These are phyloP conservation scores for Sporobolomyces roseus DNA, from an alignment of 768 basidiomycete species.

Conservation along the genomic window DNA sequence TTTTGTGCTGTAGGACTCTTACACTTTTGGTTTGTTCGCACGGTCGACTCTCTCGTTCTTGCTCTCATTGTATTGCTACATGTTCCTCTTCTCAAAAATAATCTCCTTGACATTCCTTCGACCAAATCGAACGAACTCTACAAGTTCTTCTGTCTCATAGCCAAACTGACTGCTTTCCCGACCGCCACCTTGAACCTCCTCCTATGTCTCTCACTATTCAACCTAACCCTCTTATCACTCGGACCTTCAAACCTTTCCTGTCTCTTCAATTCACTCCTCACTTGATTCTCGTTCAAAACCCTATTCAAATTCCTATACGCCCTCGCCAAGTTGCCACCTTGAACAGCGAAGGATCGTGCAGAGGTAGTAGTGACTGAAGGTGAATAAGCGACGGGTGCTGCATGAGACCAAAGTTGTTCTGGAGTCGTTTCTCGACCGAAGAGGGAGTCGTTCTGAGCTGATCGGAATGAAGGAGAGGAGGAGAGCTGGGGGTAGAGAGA, in stretches of 20 bases:
- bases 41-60: not conserved
- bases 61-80: not conserved
- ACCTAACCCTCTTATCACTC: slow-evolving; percentile 37
- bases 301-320: slow-evolving; percentile 39
- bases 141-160: slow-evolving; percentile 34
- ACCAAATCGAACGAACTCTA: too few relatives aligned
- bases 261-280: slow-evolving; percentile 45
- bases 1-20: not conserved
- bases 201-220: slow-evolving; percentile 38
- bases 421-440: slow-evolving; percentile 17
- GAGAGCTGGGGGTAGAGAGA: too few relatives aligned
- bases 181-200: slow-evolving; percentile 42
- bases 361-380: slow-evolving; percentile 27
- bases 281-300: slow-evolving; percentile 36
- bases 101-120: not conserved
- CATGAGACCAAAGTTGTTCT: slow-evolving; percentile 22
- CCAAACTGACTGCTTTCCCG: slow-evolving; percentile 35
- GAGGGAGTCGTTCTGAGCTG: not conserved
- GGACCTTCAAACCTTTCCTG: slow-evolving; percentile 47
- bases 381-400: slow-evolving; percentile 16
- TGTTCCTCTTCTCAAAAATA: too few relatives aligned
- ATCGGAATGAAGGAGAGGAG: not conserved
- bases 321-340: slow-evolving; percentile 31
- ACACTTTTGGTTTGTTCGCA: not conserved
- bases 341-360: slow-evolving; percentile 29